phyloP scores from a whole-genome alignment of 2,329 filamentous ascomycete species.

The Aspergillus ruber region DNA sequence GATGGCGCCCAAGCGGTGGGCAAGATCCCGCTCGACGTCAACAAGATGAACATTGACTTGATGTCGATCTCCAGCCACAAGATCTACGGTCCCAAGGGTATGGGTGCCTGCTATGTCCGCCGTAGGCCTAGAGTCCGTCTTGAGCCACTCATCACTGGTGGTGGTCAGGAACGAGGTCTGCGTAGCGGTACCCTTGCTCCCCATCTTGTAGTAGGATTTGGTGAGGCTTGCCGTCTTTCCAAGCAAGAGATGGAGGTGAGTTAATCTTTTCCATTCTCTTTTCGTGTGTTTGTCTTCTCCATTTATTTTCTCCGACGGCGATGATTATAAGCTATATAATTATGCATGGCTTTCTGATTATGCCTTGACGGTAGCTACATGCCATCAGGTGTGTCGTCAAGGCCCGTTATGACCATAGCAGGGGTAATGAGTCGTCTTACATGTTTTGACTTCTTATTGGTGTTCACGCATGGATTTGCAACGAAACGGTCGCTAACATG shows the following conservation, averaged over 20 bases:
- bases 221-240: conserved; percentile 89
- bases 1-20: conserved; percentile 96
- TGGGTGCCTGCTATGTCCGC: conserved; percentile 93
- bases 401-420: conserved; percentile 59
- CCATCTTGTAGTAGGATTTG: conserved; percentile 82
- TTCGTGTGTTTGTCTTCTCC: background rate
- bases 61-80: conserved; percentile 99
- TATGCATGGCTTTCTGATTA: conserved; percentile 86
- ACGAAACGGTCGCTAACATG: conserved; percentile 4
- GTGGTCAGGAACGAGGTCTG: conserved; percentile 90
- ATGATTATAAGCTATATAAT: conserved; percentile 78
- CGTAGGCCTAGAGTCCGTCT: conserved; percentile 87
- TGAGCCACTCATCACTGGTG: conserved; percentile 92
- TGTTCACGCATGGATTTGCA: background rate
- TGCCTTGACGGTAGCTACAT: conserved; percentile 46
- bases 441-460: conserved; percentile 8
- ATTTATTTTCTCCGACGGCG: conserved; percentile 5
- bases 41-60: conserved; percentile 94
- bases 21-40: conserved; percentile 94
- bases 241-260: conserved; percentile 85
- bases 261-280: conserved; percentile 19
- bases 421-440: conserved; percentile 51
- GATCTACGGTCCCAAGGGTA: conserved; percentile 95
- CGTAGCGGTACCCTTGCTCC: conserved; percentile 91
- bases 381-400: conserved; percentile 26